phyloP scores from a whole-genome alignment of 306 rosid genomes.

The Dalbergia oliveri region DNA sequence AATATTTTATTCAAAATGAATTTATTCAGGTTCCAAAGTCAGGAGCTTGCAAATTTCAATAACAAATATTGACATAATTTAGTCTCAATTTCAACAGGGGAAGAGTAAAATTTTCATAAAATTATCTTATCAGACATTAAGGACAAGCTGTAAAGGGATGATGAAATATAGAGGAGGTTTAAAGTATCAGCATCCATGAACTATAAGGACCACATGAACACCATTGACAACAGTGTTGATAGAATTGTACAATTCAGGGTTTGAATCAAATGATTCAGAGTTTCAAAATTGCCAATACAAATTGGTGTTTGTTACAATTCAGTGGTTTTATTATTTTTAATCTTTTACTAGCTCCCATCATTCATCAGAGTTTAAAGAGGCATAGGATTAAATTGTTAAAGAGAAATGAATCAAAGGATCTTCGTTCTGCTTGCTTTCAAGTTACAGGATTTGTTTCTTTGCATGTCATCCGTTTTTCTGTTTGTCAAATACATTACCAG shows the following conservation, averaged over 20 bases:
- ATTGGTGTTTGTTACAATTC: neutral
- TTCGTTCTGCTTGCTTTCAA: neutral
- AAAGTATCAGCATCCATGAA: conserved; percentile 25
- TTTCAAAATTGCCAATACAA: neutral
- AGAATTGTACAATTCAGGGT: neutral
- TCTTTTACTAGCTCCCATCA: neutral
- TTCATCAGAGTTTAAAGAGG: neutral
- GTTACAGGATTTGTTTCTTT: neutral
- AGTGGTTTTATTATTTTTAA: neutral
- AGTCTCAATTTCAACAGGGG: neutral
- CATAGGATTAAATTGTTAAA: neutral
- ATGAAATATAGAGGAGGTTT: conserved; percentile 22
- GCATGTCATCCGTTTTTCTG: neutral
- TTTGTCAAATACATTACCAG: neutral
- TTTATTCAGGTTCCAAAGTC: conserved; percentile 17
- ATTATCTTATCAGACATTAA: conserved; percentile 17
- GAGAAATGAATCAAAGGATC: neutral
- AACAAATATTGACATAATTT: neutral
- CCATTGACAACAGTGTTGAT: neutral
- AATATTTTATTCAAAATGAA: conserved; percentile 31
- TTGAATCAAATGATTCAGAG: neutral
- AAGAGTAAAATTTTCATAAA: neutral
- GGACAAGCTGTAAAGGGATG: neutral
- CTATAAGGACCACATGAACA: neutral
- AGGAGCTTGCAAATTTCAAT: conserved; percentile 25